Percentiles rank a stretch among this genome's conserved stretches.
Conservation (phyloP, 2,329 filamentous ascomycete genomes). For the Lasiodiplodia citricola region DNA sequence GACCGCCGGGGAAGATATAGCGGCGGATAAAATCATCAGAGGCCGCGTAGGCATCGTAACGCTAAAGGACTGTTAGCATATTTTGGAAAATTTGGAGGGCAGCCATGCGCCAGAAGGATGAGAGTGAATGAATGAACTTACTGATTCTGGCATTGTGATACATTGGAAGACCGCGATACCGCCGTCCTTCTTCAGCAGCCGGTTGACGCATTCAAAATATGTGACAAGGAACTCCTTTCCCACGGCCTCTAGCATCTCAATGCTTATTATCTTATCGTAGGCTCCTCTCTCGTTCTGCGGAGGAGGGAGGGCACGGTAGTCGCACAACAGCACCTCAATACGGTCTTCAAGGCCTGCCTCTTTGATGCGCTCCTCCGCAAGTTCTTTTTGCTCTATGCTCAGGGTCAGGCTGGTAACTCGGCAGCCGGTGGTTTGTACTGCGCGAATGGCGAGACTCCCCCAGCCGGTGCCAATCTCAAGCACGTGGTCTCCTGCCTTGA, state of each 20-base stretch:
- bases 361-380: conserved; percentile 69
- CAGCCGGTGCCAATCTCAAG: conserved; percentile 78
- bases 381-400: conserved; percentile 69
- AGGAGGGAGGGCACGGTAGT: conserved; percentile 67
- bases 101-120: not conserved
- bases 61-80: conserved; percentile 31
- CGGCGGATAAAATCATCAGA: conserved; percentile 76
- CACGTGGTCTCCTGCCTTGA: conserved; percentile 70
- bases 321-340: conserved; percentile 70
- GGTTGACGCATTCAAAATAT: conserved; percentile 70
- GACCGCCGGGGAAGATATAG: conserved; percentile 81
- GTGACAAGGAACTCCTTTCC: conserved; percentile 69
- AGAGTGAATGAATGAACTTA: conserved; percentile 27
- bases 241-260: conserved; percentile 80
- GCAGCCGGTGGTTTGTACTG: conserved; percentile 69
- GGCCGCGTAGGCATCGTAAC: conserved; percentile 69
- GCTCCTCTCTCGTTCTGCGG: conserved; percentile 49
- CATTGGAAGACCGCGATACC: conserved; percentile 76
- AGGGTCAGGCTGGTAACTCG: conserved; percentile 71
- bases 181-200: conserved; percentile 67
- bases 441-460: conserved; percentile 75
- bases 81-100: not conserved
- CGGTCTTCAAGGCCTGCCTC: conserved; percentile 64
- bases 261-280: conserved; percentile 75
- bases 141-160: conserved; percentile 74